Conservation (phyloP, 345 rosid species). For the Jatropha curcas region DNA sequence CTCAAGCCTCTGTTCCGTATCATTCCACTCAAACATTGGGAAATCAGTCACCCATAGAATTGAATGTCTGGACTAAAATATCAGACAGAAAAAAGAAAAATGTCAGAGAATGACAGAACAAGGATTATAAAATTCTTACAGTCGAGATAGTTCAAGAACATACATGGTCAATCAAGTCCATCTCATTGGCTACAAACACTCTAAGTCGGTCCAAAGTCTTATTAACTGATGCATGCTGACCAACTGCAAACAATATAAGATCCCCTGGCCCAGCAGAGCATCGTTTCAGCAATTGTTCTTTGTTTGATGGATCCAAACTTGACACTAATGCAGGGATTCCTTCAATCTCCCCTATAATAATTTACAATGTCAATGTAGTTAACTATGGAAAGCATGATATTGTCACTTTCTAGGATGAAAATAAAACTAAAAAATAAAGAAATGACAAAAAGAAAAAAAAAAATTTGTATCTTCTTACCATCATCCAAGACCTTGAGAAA, state of each 20-base stretch:
- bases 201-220: slow-evolving; percentile 82
- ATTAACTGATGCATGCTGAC: slow-evolving; percentile 66
- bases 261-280: slow-evolving; percentile 83
- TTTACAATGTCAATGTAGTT: neutral
- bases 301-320: slow-evolving; percentile 55
- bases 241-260: slow-evolving; percentile 89
- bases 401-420: neutral
- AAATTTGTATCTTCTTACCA: slow-evolving; percentile 46
- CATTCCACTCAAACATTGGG: slow-evolving; percentile 98
- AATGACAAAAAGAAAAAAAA: slow-evolving; percentile 12
- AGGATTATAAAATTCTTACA: slow-evolving; percentile 12
- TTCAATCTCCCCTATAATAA: slow-evolving; percentile 56
- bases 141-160: slow-evolving; percentile 28
- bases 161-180: slow-evolving; percentile 80
- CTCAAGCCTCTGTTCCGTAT: slow-evolving; percentile 84
- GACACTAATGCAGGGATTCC: slow-evolving; percentile 77
- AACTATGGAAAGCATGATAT: slow-evolving; percentile 9
- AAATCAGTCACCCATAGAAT: slow-evolving; percentile 97
- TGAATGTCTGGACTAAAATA: slow-evolving; percentile 71
- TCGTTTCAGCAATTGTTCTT: slow-evolving; percentile 49
- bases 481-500: slow-evolving; percentile 84
- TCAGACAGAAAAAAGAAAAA: slow-evolving; percentile 11
- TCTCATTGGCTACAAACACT: slow-evolving; percentile 61
- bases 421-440: neutral
- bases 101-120: neutral